Evolutionary conservation across 257 asterid genomes (phyloP).

Genomic region (Catharanthus roseus): DNA sequence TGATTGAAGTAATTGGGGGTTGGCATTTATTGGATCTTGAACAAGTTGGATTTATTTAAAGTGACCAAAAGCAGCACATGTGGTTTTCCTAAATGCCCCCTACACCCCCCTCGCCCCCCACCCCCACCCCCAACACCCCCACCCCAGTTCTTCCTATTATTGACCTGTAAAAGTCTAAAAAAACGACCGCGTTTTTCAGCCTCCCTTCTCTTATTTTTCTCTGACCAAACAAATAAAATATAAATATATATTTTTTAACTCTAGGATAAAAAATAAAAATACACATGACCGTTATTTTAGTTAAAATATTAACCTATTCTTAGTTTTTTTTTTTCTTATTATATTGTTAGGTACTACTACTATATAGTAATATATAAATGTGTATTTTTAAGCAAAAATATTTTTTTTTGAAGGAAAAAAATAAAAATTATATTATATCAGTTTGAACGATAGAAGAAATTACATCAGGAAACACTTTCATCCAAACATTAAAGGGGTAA

Average conservation of each 20-base stretch:
- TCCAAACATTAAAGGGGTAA: too few species aligned
- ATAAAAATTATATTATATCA: too few species aligned
- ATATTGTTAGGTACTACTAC: background rate
- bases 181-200: constrained; percentile 13
- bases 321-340: background rate
- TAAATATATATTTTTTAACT: background rate
- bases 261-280: background rate
- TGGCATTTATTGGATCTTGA: background rate
- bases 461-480: too few species aligned
- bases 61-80: constrained; percentile 11
- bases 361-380: too few species aligned
- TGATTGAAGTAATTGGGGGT: background rate
- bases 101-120: too few species aligned
- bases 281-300: constrained; percentile 68
- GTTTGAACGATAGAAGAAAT: too few species aligned
- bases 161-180: constrained; percentile 23
- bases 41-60: constrained; percentile 3
- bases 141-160: too few species aligned
- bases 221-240: constrained; percentile 4
- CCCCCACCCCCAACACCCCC: too few species aligned
- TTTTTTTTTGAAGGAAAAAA: too few species aligned
- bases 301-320: constrained; percentile 27
- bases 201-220: too few species aligned
- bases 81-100: constrained; percentile 14
- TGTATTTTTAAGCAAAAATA: too few species aligned